Evolutionary conservation across 169 alveolate genomes (phyloP).

Genomic region (Plasmodium gallinaceum): DNA sequence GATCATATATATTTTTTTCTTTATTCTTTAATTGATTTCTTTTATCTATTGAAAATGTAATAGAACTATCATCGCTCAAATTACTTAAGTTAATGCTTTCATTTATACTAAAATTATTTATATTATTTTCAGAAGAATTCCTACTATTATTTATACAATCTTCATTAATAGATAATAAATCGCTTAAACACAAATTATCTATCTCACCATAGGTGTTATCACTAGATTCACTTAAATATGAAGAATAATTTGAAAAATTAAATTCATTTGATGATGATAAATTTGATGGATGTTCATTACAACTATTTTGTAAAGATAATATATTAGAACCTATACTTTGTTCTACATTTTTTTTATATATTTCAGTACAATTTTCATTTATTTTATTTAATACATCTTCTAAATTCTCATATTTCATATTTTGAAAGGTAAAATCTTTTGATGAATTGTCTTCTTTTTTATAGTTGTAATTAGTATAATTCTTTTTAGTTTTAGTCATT

Average conservation of each 20-base stretch:
- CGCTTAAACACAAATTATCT: constrained; percentile 38
- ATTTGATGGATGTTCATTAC: background rate
- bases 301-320: too few relatives aligned
- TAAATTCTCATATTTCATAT: constrained; percentile 7
- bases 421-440: background rate
- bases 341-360: background rate
- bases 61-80: background rate
- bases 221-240: constrained; percentile 1
- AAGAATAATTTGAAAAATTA: constrained; percentile 10
- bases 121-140: background rate
- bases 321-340: background rate
- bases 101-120: background rate
- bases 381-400: constrained; percentile 21
- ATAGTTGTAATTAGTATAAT: background rate
- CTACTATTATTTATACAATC: background rate
- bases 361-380: constrained; percentile 23
- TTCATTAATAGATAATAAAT: constrained; percentile 13
- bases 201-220: constrained; percentile 15
- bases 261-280: background rate
- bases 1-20: constrained; percentile 11
- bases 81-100: background rate
- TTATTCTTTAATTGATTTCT: background rate
- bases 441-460: background rate
- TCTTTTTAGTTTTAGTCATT: background rate
- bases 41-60: background rate